Base-by-base conservation (phyloP, 495 filamentous ascomycete species). In the Penicillium coffeae region DNA sequence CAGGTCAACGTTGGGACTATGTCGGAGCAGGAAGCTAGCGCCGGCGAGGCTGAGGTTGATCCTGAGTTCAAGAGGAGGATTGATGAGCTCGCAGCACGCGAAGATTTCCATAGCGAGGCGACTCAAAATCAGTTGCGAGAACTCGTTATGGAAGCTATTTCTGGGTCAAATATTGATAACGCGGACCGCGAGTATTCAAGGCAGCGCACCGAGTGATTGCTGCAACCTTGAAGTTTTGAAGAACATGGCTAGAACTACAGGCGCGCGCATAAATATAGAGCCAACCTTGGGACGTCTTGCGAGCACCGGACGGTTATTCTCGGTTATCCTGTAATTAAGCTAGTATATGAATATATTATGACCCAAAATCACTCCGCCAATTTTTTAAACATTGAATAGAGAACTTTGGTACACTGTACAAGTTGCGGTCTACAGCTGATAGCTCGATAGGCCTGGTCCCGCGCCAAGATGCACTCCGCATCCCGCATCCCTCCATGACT, bases 61-160 rank as follows among this genome's bases (percentile, higher is more conserved):
- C 81, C 86, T 3, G 88, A 84, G 42, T 83, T 92, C 48, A 79
- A 83, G 55, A 72, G 80, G 43, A 70, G 84, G 47, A 91, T 94
- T 59, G 88, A 92, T 52, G 80, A 90, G 60, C 64, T 92, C 52
- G 86, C 88, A 13, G 73, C 80, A 37, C 74, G 86, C 12, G 80
- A 81, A 34, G 85, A 92, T 50, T 90, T 90, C 54, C 69, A 86
- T 47, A 82, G 78, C 43, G 82, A 83, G 38, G 82, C 81, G 38
- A 81, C 82, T 2, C 88, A 94, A 58, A 77, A 73, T 27, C 75
- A 84, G 55, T 64, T 94, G 52, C 79, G 86, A 43, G 73, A 76
- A 40, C 64, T 94, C 50, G 77, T 92, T 13, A 78, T 80, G 51
- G 86, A 90, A 56, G 87, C 85, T 5, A 69, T 94, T 53, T 68